Evolutionary conservation across 441 rosid genomes (phyloP).

Genomic region (Adansonia madagascariensis): DNA sequence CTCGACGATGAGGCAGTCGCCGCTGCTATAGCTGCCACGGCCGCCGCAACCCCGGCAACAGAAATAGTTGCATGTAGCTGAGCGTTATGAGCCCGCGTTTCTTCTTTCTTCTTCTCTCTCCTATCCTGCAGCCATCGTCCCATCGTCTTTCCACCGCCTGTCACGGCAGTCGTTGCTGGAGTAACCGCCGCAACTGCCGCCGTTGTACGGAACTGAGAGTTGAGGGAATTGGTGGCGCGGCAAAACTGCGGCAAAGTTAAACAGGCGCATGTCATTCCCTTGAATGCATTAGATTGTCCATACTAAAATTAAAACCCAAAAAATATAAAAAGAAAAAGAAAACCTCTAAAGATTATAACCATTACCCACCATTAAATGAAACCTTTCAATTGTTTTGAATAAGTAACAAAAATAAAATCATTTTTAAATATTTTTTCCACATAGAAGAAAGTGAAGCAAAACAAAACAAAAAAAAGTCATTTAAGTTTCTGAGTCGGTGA

Average conservation of each 20-base stretch:
- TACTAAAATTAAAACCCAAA: not conserved
- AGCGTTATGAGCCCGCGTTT: conserved; percentile 66
- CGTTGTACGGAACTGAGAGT: conserved; percentile 47
- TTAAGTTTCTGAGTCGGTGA: conserved; percentile 34
- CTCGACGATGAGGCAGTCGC: conserved; percentile 73
- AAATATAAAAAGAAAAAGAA: too few relatives aligned
- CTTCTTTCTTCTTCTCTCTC: conserved; percentile 88
- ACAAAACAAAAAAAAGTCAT: conserved; percentile 20
- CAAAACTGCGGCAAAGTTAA: conserved; percentile 49
- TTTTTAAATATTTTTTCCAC: not conserved
- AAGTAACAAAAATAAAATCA: not conserved
- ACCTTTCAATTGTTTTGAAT: not conserved
- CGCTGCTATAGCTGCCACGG: conserved; percentile 87
- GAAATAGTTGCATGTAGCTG: conserved; percentile 87
- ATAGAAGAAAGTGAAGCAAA: conserved; percentile 24
- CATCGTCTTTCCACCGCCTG: conserved; percentile 70
- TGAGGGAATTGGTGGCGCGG: conserved; percentile 48
- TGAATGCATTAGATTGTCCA: not conserved
- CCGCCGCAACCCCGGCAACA: conserved; percentile 87
- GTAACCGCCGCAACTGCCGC: conserved; percentile 27
- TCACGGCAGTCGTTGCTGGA: conserved; percentile 36
- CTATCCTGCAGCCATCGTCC: conserved; percentile 88
- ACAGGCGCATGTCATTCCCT: not conserved
- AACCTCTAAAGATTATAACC: too few relatives aligned
- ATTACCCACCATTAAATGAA: not conserved